A percentile compares a stretch with the other conserved stretches of the same genome.
Conservation (phyloP, 805 yeast species). For the Candida wancherniae region DNA sequence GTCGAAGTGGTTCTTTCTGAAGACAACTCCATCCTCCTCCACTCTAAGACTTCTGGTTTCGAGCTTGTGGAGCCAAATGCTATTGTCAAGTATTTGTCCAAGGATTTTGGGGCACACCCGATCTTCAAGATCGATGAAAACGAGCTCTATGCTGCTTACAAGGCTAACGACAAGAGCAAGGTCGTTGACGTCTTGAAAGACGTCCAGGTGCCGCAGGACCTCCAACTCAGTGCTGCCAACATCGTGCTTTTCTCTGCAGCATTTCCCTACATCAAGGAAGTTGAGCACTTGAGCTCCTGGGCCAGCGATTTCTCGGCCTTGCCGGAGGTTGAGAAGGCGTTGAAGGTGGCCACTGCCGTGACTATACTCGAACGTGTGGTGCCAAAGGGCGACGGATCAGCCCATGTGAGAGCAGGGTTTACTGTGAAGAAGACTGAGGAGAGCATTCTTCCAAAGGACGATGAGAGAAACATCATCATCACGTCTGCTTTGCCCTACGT, state of each 20-base stretch:
- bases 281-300: conserved; percentile 30
- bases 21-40: conserved; percentile 24
- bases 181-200: conserved; percentile 11
- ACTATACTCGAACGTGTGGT: conserved; percentile 40
- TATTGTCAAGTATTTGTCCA: conserved; percentile 57
- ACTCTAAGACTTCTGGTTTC: conserved; percentile 35
- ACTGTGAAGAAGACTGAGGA: conserved; percentile 27
- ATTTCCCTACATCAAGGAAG: conserved; percentile 37
- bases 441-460: conserved; percentile 53
- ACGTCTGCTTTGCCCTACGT: conserved; percentile 98
- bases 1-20: conserved; percentile 19
- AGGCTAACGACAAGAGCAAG: conserved; percentile 27
- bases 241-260: conserved; percentile 56
- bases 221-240: conserved; percentile 44
- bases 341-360: conserved; percentile 42
- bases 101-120: conserved; percentile 38
- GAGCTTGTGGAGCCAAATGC: conserved; percentile 64
- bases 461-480: conserved; percentile 76
- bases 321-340: conserved; percentile 40
- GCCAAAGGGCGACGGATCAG: conserved; percentile 38
- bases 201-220: conserved; percentile 14
- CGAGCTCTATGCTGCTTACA: conserved; percentile 37
- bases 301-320: conserved; percentile 34
- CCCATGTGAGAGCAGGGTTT: conserved; percentile 27
- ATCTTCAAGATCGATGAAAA: conserved; percentile 43